These are phyloP conservation scores for Ceriops decandra DNA, from an alignment of 345 rosid genomes.

Conservation along the genomic window DNA sequence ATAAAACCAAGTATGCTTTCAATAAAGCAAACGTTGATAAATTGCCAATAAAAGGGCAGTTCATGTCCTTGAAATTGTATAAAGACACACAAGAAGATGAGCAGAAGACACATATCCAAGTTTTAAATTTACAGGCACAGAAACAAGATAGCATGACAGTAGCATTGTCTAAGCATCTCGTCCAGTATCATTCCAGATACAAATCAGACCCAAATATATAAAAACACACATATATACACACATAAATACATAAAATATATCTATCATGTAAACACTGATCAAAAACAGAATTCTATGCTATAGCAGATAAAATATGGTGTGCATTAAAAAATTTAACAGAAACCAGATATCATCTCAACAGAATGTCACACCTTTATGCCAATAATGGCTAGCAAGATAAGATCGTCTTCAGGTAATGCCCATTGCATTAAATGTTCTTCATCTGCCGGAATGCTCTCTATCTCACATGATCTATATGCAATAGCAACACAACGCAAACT, in stretches of 20 bases:
- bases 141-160: too few relatives aligned
- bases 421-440: constrained; percentile 49
- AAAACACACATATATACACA: too few relatives aligned
- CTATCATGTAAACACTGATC: too few relatives aligned
- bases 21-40: neutral
- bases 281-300: too few relatives aligned
- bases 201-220: too few relatives aligned
- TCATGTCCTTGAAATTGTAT: neutral
- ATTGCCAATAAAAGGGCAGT: too few relatives aligned
- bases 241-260: too few relatives aligned
- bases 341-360: neutral
- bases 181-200: neutral
- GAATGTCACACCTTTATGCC: constrained; percentile 74
- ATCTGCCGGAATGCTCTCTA: constrained; percentile 55
- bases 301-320: too few relatives aligned
- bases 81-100: neutral
- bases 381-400: constrained; percentile 82
- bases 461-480: constrained; percentile 68
- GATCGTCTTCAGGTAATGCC: constrained; percentile 83
- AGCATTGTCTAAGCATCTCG: neutral
- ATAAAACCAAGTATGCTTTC: neutral
- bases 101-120: neutral
- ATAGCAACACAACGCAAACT: constrained; percentile 96
- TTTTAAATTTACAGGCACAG: too few relatives aligned
- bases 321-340: too few relatives aligned